Conservation (phyloP, 2,329 filamentous ascomycete genomes). For the Stagonosporopsis vannaccii region DNA sequence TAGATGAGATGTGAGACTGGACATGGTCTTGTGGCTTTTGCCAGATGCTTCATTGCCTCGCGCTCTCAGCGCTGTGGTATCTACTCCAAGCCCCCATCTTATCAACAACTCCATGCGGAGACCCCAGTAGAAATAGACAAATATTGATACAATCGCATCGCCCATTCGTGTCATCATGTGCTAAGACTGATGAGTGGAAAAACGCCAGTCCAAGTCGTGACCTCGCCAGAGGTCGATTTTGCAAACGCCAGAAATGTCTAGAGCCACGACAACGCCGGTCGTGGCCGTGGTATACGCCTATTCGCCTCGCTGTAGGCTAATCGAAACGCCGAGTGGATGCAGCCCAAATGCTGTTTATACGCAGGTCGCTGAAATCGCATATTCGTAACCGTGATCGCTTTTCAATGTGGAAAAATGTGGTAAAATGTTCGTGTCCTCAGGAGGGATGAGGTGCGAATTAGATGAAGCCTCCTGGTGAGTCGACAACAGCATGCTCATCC, state of each 20-base stretch:
- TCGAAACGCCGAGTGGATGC: constrained; percentile 44
- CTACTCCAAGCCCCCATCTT: constrained; percentile 20
- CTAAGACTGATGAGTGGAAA: constrained; percentile 28
- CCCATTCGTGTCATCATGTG: constrained; percentile 27
- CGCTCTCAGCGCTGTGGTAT: constrained; percentile 30
- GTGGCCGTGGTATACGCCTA: constrained; percentile 37
- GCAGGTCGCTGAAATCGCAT: constrained; percentile 43
- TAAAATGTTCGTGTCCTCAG: constrained; percentile 6
- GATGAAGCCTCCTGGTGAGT: constrained; percentile 24
- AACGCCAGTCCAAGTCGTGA: constrained; percentile 29
- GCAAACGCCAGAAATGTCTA: constrained; percentile 39
- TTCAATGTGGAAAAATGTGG: constrained; percentile 23
- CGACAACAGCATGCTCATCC: constrained; percentile 46
- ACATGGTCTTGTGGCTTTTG: constrained; percentile 11
- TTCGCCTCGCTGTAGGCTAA: constrained; percentile 42
- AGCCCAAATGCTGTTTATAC: constrained; percentile 45
- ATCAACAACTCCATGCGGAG: constrained; percentile 16
- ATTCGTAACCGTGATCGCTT: constrained; percentile 42
- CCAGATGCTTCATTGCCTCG: constrained; percentile 24
- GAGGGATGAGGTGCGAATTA: constrained; percentile 4
- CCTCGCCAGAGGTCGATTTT: constrained; percentile 27
- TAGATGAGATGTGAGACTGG: not conserved
- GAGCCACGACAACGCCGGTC: constrained; percentile 36
- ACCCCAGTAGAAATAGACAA: constrained; percentile 17
- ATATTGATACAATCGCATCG: constrained; percentile 28